These are phyloP conservation scores for Furcasterigmium sp. DNA, from an alignment of 2,329 filamentous ascomycete genomes.

Conservation along the genomic window DNA sequence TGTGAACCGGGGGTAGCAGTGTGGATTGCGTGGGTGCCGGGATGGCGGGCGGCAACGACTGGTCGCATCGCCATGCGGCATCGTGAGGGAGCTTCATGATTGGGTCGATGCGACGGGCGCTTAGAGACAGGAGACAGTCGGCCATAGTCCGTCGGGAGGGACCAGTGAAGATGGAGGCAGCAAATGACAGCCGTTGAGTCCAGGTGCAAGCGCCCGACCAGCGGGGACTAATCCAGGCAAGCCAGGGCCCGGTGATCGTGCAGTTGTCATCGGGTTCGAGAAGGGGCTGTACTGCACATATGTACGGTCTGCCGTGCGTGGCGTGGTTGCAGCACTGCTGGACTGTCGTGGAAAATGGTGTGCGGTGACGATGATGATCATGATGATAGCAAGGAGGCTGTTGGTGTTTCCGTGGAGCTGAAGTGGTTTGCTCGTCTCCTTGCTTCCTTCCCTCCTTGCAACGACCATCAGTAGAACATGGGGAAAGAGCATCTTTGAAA, in stretches of 20 bases:
- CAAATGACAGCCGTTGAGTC: background rate
- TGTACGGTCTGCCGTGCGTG: too few relatives aligned
- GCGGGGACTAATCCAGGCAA: background rate
- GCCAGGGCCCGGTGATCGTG: background rate
- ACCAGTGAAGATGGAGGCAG: background rate
- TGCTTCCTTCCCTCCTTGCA: too few relatives aligned
- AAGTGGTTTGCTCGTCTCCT: too few relatives aligned
- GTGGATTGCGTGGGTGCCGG: constrained; percentile 6
- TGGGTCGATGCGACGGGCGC: constrained; percentile 11
- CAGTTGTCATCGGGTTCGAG: background rate
- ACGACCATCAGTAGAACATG: too few relatives aligned
- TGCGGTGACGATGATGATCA: too few relatives aligned
- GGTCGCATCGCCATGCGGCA: constrained; percentile 8
- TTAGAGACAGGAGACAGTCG: constrained; percentile 7
- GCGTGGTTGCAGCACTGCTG: too few relatives aligned
- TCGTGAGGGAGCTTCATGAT: constrained; percentile 11
- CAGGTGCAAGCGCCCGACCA: background rate
- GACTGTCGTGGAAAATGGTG: too few relatives aligned
- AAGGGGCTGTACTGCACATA: too few relatives aligned
- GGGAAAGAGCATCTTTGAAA: too few relatives aligned
- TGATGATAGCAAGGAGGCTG: too few relatives aligned
- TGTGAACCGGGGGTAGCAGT: constrained; percentile 5
- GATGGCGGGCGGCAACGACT: constrained; percentile 8
- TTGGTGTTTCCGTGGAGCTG: too few relatives aligned
- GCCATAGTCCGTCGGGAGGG: background rate